Evolutionary conservation across 1,284 basidiomycete genomes (phyloP), one percentile per base, ranked within the genome.

Genomic region (Puccinia polysora): DNA sequence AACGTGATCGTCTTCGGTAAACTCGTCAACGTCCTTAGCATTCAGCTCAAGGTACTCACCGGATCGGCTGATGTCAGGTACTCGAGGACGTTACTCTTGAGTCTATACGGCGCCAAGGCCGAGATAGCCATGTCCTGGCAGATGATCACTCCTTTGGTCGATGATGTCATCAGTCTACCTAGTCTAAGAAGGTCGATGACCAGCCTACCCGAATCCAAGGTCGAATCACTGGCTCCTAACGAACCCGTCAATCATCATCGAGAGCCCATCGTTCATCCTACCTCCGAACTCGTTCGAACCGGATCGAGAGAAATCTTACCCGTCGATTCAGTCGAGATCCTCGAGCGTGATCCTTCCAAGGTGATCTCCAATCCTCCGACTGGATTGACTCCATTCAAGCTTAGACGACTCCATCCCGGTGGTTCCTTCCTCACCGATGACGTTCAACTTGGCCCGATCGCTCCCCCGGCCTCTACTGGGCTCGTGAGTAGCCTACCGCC

Each of bases 381-480:
- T n/a, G n/a, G n/a, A 3, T 76, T 78, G 25, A 72, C 76, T 49
- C 75, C 77, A 81, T 69, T 85, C 83, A 76, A 84, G 84, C 74
- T 85, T 0, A 76, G 91, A n/a, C 84, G 92, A 25, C 55, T n/a
- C n/a, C n/a, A n/a, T n/a, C n/a, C 95, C 79, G 92, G 89, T 1
- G 92, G 92, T 5, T 95, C 91, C 0, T 96, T 95, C 82, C 93
- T 90, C 75, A 88, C 85, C 40, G 89, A 91, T 78, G 92, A 96
- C 78, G 88, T 96, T 0, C 88, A 94, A 79, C 86, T 90, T 69
- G 92, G 92, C 43, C 90, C 88, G 80, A 83, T 85, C 67, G 81
- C 95, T 75, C 88, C 90, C 0, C 77, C 78, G 10, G 80, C 81
- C 5, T 78, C 79, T 65, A 74, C 68, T 63, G 52, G 18, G 38